These are phyloP conservation scores for Trifolium pratense DNA, from an alignment of 306 rosid genomes.

Conservation along the genomic window DNA sequence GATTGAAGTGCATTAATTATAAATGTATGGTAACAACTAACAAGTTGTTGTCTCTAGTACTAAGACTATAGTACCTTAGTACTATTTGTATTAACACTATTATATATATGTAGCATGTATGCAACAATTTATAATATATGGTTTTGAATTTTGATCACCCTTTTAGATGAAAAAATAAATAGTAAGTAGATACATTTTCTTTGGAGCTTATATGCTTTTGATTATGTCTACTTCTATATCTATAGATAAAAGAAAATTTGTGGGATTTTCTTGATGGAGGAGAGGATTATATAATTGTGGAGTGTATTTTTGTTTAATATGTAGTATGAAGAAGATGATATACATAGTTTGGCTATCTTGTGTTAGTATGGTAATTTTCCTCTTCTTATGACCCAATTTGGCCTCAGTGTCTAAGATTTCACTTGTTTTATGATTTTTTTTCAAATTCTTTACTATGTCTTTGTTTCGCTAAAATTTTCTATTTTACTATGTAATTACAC, in stretches of 20 bases:
- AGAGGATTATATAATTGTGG: background rate
- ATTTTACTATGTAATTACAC: too few species aligned
- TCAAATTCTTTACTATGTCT: too few species aligned
- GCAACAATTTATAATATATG: background rate
- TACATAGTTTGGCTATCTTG: background rate
- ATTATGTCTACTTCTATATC: background rate
- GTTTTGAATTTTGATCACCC: background rate
- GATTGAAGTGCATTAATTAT: background rate
- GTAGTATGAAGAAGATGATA: background rate
- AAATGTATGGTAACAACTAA: background rate
- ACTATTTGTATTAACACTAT: background rate
- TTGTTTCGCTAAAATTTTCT: too few species aligned
- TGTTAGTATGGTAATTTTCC: too few species aligned
- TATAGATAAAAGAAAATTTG: too few species aligned
- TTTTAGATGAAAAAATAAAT: background rate
- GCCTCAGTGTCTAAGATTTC: too few species aligned
- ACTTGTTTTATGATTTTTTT: too few species aligned
- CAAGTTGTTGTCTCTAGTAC: conserved; percentile 8
- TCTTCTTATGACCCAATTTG: too few species aligned
- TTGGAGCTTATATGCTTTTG: background rate
- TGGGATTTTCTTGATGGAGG: background rate
- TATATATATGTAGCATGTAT: background rate
- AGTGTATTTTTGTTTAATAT: background rate
- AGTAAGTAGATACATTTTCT: background rate
- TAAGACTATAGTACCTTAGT: background rate